Percentiles rank a stretch among this genome's conserved stretches.
phyloP scores from a whole-genome alignment of 1,284 basidiomycete species.

The Rhodofomes roseus region DNA sequence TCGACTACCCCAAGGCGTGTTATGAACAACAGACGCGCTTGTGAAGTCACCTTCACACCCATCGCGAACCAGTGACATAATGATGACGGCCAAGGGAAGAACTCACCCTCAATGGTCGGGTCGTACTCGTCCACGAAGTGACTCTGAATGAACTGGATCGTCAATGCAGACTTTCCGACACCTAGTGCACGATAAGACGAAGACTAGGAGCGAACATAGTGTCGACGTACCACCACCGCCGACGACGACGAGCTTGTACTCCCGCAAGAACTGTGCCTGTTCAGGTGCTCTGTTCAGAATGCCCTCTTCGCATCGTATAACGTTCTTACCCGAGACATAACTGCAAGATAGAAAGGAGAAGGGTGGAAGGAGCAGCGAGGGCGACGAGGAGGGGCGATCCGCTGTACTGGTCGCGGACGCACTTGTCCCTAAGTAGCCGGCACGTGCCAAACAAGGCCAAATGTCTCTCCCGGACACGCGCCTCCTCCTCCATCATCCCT shows the following conservation, averaged over 20 bases:
- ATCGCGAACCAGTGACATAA: too few species aligned
- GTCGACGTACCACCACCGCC: slow-evolving; percentile 86
- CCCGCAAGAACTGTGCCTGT: slow-evolving; percentile 85
- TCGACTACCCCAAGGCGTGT: too few species aligned
- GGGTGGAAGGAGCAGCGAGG: slow-evolving; percentile 13
- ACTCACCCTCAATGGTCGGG: slow-evolving; percentile 90
- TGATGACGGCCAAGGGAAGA: not conserved
- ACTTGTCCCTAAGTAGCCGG: not conserved
- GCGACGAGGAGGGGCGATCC: slow-evolving; percentile 13
- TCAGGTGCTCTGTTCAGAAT: not conserved
- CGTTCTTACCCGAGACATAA: slow-evolving; percentile 32
- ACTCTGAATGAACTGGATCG: slow-evolving; percentile 96
- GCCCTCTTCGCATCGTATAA: too few species aligned
- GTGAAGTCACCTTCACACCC: too few species aligned
- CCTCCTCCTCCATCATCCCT: not conserved
- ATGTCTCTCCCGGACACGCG: not conserved
- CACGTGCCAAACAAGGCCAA: slow-evolving; percentile 3
- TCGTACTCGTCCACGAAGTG: slow-evolving; percentile 99
- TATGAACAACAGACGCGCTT: too few species aligned
- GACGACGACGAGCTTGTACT: slow-evolving; percentile 97
- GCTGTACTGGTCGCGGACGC: slow-evolving; percentile 4
- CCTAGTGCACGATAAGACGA: slow-evolving; percentile 42
- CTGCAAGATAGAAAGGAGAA: slow-evolving; percentile 11
- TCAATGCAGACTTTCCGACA: slow-evolving; percentile 95
- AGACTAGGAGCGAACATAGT: not conserved